Base-by-base conservation (phyloP, 108 stramenopile genomes). In the Nannochloropsis salina region DNA sequence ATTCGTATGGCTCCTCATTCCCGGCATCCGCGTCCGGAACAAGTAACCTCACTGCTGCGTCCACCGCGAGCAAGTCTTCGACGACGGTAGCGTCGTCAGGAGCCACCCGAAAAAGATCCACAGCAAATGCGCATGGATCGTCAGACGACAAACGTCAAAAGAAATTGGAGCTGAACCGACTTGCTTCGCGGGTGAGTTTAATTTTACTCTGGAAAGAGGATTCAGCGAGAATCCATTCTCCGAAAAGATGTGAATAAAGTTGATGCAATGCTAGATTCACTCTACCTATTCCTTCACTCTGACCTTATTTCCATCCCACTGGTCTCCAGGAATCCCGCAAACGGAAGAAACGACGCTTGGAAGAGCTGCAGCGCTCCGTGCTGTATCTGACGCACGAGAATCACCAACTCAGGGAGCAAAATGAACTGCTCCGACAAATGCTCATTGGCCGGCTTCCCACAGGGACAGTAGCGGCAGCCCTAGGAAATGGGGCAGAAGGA, bases 311-410 rank as follows among this genome's bases (percentile, higher is more conserved):
- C 61, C 47, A 51, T 15, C 12, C 47, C 47, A 10, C 1, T 15
- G 15, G 20, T 74, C 61, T n/a, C 15, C 61, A 87, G 80, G 87
- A 88, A 31, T 88, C 87, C 20, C 80, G 87, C 8, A 43, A 84
- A 41, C 44, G 87, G n/a, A 88, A 88, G 80, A 88, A 88, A 80
- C 80, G 84, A 84, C 87, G 87, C 1, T 84, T 88, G 41, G 87
- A 88, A 84, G 87, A 88, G 87, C 87, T 88, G 43, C 83, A 83
- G 11, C 47, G 87, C 44, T 84, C 83, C 45, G 87, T 88, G 40
- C 83, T 88, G 5, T 84, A 84, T 45, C n/a, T 88, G 44, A 88
- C 87, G 10, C 40, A 80, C 41, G 87, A 88, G 42, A 88, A 88
- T 84, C 87, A 88, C 21, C 80, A 84, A n/a, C 84, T 88, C 2